Evolutionary conservation across 345 rosid genomes (phyloP), one percentile per base, ranked within the genome.

Genomic region (Mallotus nudiflorus): DNA sequence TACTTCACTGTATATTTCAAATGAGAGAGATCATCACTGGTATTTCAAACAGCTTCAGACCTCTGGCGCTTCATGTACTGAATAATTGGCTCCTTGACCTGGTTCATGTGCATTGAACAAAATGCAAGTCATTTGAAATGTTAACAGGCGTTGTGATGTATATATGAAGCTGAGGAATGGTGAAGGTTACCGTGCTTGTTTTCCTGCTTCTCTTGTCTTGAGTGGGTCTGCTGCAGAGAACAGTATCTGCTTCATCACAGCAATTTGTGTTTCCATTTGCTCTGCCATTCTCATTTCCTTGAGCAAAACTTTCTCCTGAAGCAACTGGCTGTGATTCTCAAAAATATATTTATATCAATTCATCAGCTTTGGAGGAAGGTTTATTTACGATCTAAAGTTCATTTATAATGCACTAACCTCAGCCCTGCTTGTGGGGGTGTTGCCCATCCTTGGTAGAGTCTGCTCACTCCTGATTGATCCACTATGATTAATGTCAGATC

Each of bases 61-160:
- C 77, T 92, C 83, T 81, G 96, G 71, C 97, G 92, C 85, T 95
- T 95, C 24, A 70, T 20, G 75, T 61, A 57, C 86, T 89, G 92
- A n/a, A 85, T 72, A 76, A 95, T 95, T 18, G 98, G 99, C 68
- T 95, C 98, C 85, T 89, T 92, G 50, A 90, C 99, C 99, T 92
- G 86, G 18, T 14, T 14, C 15, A 40, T 0, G 7, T 15, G 46
- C 4, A 31, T 29, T 55, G 4, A 44, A 39, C 6, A 46, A 62
- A 29, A 10, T 18, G 25, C 35, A 27, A 4, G 24, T n/a, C 6
- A n/a, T n/a, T n/a, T n/a, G 2, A 4, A 7, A 9, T n/a, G 3
- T 33, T 35, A 18, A 39, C 16, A 24, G 37, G 28, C 15, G 9
- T 13, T 37, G 28, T 25, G 10, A 61, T 61, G n/a, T 37, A 20